Conservation (phyloP, 306 rosid species). For the Canavalia gladiata region DNA sequence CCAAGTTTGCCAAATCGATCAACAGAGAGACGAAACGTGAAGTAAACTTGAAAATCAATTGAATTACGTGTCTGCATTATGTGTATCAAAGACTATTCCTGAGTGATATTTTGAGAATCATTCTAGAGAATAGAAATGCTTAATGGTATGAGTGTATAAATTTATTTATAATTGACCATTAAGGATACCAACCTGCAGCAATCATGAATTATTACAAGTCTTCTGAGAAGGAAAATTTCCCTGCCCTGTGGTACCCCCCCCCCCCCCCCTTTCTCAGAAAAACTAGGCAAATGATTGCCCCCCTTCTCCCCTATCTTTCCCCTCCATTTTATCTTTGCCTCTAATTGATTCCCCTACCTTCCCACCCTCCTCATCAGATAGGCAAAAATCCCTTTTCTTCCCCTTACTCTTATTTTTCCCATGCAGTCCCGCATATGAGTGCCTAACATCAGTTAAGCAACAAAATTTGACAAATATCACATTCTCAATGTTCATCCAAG, state of each 20-base stretch:
- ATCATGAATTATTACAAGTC: conserved; percentile 26
- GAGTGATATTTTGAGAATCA: conserved; percentile 20
- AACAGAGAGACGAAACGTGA: conserved; percentile 20
- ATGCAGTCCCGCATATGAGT: too few species aligned
- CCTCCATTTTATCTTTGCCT: too few species aligned
- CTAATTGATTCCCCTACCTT: too few species aligned
- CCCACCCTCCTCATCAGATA: too few species aligned
- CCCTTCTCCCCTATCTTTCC: too few species aligned
- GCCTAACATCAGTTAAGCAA: neutral
- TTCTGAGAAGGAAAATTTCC: too few species aligned
- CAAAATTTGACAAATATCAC: conserved; percentile 4
- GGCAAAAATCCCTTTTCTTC: too few species aligned
- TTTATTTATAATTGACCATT: conserved; percentile 2
- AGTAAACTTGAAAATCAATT: conserved; percentile 21
- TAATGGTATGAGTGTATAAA: neutral
- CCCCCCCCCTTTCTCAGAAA: too few species aligned
- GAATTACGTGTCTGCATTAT: conserved; percentile 30
- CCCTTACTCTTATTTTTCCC: too few species aligned
- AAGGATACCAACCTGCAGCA: conserved; percentile 3
- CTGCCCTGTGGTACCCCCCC: too few species aligned
- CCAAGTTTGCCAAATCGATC: conserved; percentile 45
- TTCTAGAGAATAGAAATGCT: neutral
- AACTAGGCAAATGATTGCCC: too few species aligned
- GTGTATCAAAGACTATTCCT: conserved; percentile 1
- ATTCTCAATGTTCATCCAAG: conserved; percentile 28